phyloP scores from a whole-genome alignment of 139 green algal species.

The Auxenochlorella protothecoides region DNA sequence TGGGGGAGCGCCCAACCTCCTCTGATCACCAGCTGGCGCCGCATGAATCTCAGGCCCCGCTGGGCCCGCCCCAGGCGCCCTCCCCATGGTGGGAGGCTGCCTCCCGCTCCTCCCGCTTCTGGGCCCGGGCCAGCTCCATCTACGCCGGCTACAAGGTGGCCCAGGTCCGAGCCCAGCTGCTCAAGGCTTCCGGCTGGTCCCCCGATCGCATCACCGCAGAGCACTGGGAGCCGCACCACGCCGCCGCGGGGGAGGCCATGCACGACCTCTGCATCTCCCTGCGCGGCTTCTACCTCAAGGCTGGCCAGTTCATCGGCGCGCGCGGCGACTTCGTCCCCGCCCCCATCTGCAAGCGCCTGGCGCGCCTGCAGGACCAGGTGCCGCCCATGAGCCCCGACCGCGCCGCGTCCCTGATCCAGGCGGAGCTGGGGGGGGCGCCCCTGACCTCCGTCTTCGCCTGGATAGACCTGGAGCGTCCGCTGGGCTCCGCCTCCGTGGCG shows the following conservation, averaged over 20 bases:
- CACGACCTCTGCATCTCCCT: constrained; percentile 71
- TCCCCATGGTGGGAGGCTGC: too few relatives aligned
- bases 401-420: constrained; percentile 27
- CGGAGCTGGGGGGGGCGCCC: constrained; percentile 52
- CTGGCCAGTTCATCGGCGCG: constrained; percentile 80
- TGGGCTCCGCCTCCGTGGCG: constrained; percentile 82
- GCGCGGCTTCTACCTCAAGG: constrained; percentile 84
- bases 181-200: constrained; percentile 23
- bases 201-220: constrained; percentile 31
- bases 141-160: constrained; percentile 71
- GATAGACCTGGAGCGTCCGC: constrained; percentile 74
- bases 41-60: too few relatives aligned
- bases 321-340: constrained; percentile 78
- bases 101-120: constrained; percentile 39
- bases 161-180: constrained; percentile 33
- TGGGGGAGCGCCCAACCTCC: too few relatives aligned
- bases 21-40: too few relatives aligned
- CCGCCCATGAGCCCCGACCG: constrained; percentile 49
- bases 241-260: constrained; percentile 61
- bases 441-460: constrained; percentile 76
- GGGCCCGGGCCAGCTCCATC: constrained; percentile 48
- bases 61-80: too few relatives aligned
- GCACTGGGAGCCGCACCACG: constrained; percentile 66
- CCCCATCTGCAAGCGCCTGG: constrained; percentile 66
- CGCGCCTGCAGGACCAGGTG: constrained; percentile 72